A percentile compares a stretch with the other conserved stretches of the same genome.
phyloP scores from a whole-genome alignment of 2,329 filamentous ascomycete species.

The Trichoderma citrinoviride region DNA sequence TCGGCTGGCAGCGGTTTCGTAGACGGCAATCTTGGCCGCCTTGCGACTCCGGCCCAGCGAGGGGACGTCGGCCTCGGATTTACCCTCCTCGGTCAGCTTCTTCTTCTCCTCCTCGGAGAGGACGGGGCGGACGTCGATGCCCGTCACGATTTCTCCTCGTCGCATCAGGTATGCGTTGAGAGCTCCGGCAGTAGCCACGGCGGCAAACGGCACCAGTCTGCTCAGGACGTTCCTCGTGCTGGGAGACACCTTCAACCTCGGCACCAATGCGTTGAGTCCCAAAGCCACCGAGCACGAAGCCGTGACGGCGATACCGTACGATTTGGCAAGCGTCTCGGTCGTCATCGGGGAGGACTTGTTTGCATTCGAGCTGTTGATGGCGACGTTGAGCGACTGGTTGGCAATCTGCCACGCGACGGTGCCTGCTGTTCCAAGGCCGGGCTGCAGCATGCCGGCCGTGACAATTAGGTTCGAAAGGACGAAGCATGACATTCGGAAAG shows the following conservation, averaged over 20 bases:
- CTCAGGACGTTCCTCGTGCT: conserved; percentile 72
- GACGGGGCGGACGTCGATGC: conserved; percentile 89
- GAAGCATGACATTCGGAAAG: conserved; percentile 97
- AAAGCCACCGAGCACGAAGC: conserved; percentile 93
- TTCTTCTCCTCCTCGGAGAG: conserved; percentile 67
- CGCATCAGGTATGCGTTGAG: conserved; percentile 98
- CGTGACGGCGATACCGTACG: conserved; percentile 86
- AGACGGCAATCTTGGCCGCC: conserved; percentile 84
- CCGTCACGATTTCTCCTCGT: conserved; percentile 86
- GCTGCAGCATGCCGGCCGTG: conserved; percentile 95
- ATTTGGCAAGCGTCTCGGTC: conserved; percentile 76
- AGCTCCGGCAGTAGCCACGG: conserved; percentile 84
- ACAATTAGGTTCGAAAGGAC: conserved; percentile 91
- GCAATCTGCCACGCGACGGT: conserved; percentile 92
- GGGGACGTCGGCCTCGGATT: conserved; percentile 61
- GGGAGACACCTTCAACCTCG: conserved; percentile 76
- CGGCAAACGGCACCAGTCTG: conserved; percentile 93
- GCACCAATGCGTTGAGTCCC: conserved; percentile 86
- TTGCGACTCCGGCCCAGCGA: conserved; percentile 83
- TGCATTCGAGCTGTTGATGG: conserved; percentile 95
- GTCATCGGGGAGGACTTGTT: conserved; percentile 95
- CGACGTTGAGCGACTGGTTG: conserved; percentile 97
- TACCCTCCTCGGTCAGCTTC: conserved; percentile 54
- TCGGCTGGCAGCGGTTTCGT: conserved; percentile 86
- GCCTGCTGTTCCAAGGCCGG: conserved; percentile 75